Evolutionary conservation across 2,329 filamentous ascomycete species (phyloP), one percentile per base, ranked within the genome.

Genomic region (Colletotrichum orchidophilum): DNA sequence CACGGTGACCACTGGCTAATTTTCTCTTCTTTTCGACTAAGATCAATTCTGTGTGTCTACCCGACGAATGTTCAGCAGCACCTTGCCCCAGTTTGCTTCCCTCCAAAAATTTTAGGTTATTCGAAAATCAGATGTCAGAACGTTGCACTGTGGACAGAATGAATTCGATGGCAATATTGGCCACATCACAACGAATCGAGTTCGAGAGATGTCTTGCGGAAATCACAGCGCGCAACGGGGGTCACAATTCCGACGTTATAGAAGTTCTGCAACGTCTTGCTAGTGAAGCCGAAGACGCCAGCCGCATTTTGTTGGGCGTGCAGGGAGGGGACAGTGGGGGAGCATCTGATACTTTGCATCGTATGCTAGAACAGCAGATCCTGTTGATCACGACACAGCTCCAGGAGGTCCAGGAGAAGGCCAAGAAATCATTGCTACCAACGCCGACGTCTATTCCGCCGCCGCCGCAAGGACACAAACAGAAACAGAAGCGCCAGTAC

Each of bases 161-260:
- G 26, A 31, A 35, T 26, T 12, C 62, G n/a, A 13, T 71, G 26
- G 24, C 49, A 13, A 26, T 57, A 27, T 33, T 58, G 18, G 39
- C 58, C 3, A 58, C n/a, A 53, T 68, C 58, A 8, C 31, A 42
- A 11, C 18, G 50, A 39, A 18, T 71, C 42, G 63, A 63, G 31
- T 58, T 68, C 50, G 68, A 67, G 21, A 68, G 68, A 24, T 21
- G 27, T 13, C 46, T 49, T n/a, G 39, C 68, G 12, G 57, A 57
- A n/a, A 39, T 63, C n/a, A 24, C 24, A 6, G 24, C 12, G 5
- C 63, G 60, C 24, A 55, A 39, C 9, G 39, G 15, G 58, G 68
- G 11, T 31, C 52, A 11, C 4, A 39, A 9, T 11, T 9, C 50
- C 21, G 42, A 62, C 5, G 64, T 58, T 21, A 27, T 42, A 4